A percentile compares a stretch with the other conserved stretches of the same genome.
These are phyloP conservation scores for Neofusicoccum umdonicola DNA, from an alignment of 2,329 filamentous ascomycete species.

Conservation along the genomic window DNA sequence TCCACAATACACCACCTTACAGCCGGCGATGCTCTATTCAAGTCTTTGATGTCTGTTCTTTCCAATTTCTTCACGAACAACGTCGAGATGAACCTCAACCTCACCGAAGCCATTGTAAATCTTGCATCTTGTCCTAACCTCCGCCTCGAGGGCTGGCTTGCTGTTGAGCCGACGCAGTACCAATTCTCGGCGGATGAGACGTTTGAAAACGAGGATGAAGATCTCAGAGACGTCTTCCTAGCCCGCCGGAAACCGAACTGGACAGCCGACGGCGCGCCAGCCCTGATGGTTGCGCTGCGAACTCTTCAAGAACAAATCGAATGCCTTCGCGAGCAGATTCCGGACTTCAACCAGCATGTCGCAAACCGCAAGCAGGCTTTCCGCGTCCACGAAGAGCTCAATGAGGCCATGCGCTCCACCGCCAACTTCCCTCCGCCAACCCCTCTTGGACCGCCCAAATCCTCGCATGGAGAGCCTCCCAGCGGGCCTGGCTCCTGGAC, in stretches of 20 bases:
- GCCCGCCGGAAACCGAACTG: constrained; percentile 38
- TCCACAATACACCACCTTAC: constrained; percentile 59
- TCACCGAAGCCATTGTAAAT: constrained; percentile 80
- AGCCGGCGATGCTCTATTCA: constrained; percentile 59
- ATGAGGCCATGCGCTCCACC: constrained; percentile 36
- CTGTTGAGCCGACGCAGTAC: constrained; percentile 62
- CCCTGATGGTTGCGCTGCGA: constrained; percentile 43
- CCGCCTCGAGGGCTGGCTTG: constrained; percentile 84
- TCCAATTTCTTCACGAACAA: constrained; percentile 84
- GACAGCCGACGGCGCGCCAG: constrained; percentile 36
- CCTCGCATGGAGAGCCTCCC: constrained; percentile 10
- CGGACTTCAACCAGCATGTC: constrained; percentile 49
- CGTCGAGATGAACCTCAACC: constrained; percentile 82
- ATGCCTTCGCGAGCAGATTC: constrained; percentile 42
- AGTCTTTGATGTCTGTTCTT: constrained; percentile 58
- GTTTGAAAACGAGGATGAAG: constrained; percentile 27
- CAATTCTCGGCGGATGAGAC: constrained; percentile 27
- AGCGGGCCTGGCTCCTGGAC: constrained; percentile 32
- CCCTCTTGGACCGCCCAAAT: constrained; percentile 16
- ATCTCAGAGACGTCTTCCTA: constrained; percentile 31
- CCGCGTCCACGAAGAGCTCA: constrained; percentile 45
- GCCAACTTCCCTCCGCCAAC: constrained; percentile 25
- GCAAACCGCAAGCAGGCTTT: constrained; percentile 51
- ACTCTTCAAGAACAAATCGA: constrained; percentile 43
- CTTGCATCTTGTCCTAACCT: constrained; percentile 83